These are phyloP conservation scores for Trichothecium roseum DNA, from an alignment of 2,329 filamentous ascomycete species.

Conservation along the genomic window DNA sequence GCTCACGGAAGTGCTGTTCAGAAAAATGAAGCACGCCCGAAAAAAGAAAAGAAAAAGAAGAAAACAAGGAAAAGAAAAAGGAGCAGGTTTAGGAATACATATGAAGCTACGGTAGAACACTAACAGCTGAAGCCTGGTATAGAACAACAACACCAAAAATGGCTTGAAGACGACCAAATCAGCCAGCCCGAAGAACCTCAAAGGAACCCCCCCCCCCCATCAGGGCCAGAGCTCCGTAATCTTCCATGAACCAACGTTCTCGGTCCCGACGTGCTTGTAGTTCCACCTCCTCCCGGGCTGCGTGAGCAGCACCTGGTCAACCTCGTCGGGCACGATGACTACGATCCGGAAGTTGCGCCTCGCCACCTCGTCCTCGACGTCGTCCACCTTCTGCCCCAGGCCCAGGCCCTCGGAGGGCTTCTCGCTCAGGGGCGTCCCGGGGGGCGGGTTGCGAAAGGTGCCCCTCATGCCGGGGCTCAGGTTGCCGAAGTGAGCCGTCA, in stretches of 20 bases:
- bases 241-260: conserved; percentile 48
- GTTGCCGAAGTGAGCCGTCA: conserved; percentile 87
- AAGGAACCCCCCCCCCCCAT: conserved; percentile 3
- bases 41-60: too few species aligned
- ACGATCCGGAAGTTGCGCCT: conserved; percentile 71
- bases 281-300: conserved; percentile 56
- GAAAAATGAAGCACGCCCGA: too few species aligned
- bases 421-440: conserved; percentile 49
- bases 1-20: too few species aligned
- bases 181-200: too few species aligned
- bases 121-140: too few species aligned
- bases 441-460: conserved; percentile 61
- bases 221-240: conserved; percentile 61
- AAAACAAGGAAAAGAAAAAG: too few species aligned
- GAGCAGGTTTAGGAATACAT: too few species aligned
- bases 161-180: too few species aligned
- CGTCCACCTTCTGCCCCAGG: conserved; percentile 55
- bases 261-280: conserved; percentile 40
- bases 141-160: too few species aligned
- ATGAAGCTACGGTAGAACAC: too few species aligned
- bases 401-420: conserved; percentile 29
- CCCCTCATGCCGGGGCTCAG: conserved; percentile 71
- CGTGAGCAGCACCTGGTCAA: conserved; percentile 65
- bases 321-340: conserved; percentile 68
- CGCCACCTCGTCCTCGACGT: conserved; percentile 60